Evolutionary conservation across 331 rosid species (phyloP).

Genomic region (Malus hybrid): DNA sequence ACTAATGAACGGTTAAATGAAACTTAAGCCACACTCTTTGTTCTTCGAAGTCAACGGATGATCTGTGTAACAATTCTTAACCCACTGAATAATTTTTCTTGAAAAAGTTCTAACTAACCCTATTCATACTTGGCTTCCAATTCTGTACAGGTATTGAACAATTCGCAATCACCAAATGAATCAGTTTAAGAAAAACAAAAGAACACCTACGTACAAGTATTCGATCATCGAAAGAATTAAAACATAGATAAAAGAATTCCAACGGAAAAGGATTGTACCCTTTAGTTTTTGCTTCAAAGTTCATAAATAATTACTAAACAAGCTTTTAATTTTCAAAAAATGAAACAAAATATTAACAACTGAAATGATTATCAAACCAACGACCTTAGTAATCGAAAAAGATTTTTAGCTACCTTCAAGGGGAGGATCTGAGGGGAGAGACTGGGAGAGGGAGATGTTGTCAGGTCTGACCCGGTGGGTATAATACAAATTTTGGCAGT

Average conservation of each 20-base stretch:
- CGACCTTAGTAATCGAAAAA: no score
- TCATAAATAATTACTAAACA: no score
- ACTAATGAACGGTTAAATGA: not conserved
- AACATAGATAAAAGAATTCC: not conserved
- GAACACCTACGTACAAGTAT: not conserved
- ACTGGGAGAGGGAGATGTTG: no score
- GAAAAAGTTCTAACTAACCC: not conserved
- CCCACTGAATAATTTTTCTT: not conserved
- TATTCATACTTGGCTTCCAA: not conserved
- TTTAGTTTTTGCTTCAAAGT: no score
- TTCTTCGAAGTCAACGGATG: not conserved
- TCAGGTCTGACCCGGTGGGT: not conserved
- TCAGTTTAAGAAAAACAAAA: no score
- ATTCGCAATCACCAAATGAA: not conserved
- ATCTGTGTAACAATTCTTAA: not conserved
- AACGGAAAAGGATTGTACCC: not conserved
- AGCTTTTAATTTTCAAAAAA: no score
- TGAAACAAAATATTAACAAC: not conserved
- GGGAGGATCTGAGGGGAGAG: not conserved
- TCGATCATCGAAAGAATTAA: not conserved
- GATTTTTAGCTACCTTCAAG: not conserved
- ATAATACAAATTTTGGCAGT: not conserved
- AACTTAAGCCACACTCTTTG: not conserved
- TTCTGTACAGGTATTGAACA: not conserved
- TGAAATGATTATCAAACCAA: no score